A percentile compares a stretch with the other conserved stretches of the same genome.
Conservation (phyloP, 139 green algal species). For the Coelastrella sp. region DNA sequence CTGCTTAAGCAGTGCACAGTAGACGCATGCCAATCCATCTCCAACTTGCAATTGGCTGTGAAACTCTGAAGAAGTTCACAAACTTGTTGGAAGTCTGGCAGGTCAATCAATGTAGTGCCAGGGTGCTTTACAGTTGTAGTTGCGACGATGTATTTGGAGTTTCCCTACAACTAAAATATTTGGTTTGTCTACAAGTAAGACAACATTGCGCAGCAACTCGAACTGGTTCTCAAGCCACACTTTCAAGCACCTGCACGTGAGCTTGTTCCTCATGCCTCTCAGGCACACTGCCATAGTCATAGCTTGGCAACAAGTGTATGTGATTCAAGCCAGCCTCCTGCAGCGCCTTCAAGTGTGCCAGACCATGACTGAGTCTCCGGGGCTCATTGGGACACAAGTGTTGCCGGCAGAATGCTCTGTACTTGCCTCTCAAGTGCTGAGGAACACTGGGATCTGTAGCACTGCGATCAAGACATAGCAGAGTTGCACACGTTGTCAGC, state of each 20-base stretch:
- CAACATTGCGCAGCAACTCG: too few relatives aligned
- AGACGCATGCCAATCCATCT: too few relatives aligned
- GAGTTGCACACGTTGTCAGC: background rate
- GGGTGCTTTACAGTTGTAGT: background rate
- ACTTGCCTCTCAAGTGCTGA: slow-evolving; percentile 79
- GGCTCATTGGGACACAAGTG: slow-evolving; percentile 30
- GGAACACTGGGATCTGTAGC: slow-evolving; percentile 77
- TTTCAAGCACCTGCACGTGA: slow-evolving; percentile 35
- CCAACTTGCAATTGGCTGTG: too few relatives aligned
- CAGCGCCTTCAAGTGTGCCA: slow-evolving; percentile 55
- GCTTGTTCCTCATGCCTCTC: slow-evolving; percentile 79
- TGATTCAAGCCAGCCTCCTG: slow-evolving; percentile 80
- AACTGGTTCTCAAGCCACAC: too few relatives aligned
- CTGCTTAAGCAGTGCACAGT: too few relatives aligned
- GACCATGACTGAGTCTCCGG: slow-evolving; percentile 44
- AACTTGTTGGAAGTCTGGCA: too few relatives aligned
- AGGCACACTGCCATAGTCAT: slow-evolving; percentile 90
- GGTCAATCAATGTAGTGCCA: too few relatives aligned
- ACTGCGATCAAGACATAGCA: slow-evolving; percentile 49
- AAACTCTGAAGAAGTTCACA: too few relatives aligned
- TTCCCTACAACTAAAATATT: too few relatives aligned
- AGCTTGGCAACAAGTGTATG: slow-evolving; percentile 91
- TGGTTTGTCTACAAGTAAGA: too few relatives aligned
- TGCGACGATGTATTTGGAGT: too few relatives aligned
- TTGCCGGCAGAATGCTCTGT: slow-evolving; percentile 79